Evolutionary conservation across 1,284 basidiomycete genomes (phyloP), one percentile per base, ranked within the genome.

Genomic region (Kwoniella shivajii): DNA sequence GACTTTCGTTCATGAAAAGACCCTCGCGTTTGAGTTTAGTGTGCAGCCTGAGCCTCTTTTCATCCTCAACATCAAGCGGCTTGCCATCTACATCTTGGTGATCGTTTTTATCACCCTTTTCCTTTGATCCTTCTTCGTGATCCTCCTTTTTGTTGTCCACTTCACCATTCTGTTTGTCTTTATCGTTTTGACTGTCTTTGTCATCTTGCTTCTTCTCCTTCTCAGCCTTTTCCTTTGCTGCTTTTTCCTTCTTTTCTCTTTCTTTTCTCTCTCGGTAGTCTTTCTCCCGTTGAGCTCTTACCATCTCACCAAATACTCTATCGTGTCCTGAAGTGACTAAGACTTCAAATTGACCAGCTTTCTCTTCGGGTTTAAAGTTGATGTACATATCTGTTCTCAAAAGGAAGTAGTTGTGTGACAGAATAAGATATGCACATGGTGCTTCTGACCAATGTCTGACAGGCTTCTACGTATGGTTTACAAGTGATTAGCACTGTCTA

Each of bases 341-440:
- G 26, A 64, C 47, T 46, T 73, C 66, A 54, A 69, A 71, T 27
- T 73, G 59, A 41, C 62, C 50, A 14, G 61, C 67, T 3, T 52
- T 31, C 14, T 62, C 55, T 41, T 67, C 65, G 10, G 66, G 56
- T 41, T 69, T 69, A 57, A 63, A 69, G 22, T 62, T 39, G 26
- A 73, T 57, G 20, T 52, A 30, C 10, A 59, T 41, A 22, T 65
- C 59, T 16, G 56, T 51, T n/a, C 71, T 56, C 37, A 92, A 82
- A 80, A 92, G 86, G 57, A 83, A 85, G 87, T 79, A 89, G 81
- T 88, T 88, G 89, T 31, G 91, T 67, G 27, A 87, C 80, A 62
- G 88, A 65, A 62, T 82, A 80, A 73, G 53, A 51, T 61, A 69
- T 2, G 54, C 63, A 13, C 59, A 52, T 2, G 53, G 26, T 10